These are phyloP conservation scores for Crucibulum laeve DNA, from an alignment of 768 basidiomycete species.

Conservation along the genomic window DNA sequence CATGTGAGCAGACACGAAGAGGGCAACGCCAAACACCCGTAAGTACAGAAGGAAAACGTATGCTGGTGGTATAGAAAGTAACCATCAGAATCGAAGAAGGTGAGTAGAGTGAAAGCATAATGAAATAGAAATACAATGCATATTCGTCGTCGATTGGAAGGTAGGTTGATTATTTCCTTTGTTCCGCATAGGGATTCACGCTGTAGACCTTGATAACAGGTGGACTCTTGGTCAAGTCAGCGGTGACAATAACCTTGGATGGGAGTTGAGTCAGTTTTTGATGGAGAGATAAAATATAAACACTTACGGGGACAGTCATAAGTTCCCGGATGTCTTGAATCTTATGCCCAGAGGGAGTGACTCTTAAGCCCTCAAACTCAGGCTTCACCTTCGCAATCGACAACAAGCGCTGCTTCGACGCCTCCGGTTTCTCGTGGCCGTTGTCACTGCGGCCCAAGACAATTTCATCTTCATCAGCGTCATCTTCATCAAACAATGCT, in stretches of 20 bases:
- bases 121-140: no score
- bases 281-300: neutral
- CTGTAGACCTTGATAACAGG: slow-evolving; percentile 98
- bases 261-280: slow-evolving; percentile 6
- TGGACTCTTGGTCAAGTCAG: slow-evolving; percentile 92
- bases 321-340: slow-evolving; percentile 94
- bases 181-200: slow-evolving; percentile 82
- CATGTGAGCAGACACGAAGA: no score
- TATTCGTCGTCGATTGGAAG: no score
- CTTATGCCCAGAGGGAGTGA: slow-evolving; percentile 75
- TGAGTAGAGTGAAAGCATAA: no score
- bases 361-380: slow-evolving; percentile 79
- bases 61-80: no score
- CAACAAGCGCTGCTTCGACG: slow-evolving; percentile 71
- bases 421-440: slow-evolving; percentile 37
- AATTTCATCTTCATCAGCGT: slow-evolving; percentile 79
- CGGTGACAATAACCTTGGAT: slow-evolving; percentile 84
- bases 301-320: slow-evolving; percentile 86
- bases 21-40: no score
- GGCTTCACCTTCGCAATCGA: slow-evolving; percentile 76
- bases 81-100: no score
- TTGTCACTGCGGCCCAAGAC: slow-evolving; percentile 60
- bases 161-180: slow-evolving; percentile 37
- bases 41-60: no score
- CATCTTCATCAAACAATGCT: slow-evolving; percentile 86